These are phyloP conservation scores for Clavispora santaluciae DNA, from an alignment of 805 yeast species.

Conservation along the genomic window DNA sequence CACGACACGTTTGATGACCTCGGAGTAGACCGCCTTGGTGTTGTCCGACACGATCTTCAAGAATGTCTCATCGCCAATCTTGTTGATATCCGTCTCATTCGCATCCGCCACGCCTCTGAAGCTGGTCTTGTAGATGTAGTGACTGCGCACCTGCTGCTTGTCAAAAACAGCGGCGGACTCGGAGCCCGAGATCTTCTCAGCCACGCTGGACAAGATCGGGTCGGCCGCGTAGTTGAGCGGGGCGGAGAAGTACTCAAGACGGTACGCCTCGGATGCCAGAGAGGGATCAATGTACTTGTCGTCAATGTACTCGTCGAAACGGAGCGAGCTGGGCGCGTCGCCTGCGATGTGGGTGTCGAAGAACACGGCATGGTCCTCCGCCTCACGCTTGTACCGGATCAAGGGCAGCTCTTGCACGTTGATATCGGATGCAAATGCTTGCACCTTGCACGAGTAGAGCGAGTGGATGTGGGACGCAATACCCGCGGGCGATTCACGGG, in stretches of 20 bases:
- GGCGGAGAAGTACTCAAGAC: slow-evolving; percentile 78
- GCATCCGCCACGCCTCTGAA: slow-evolving; percentile 22
- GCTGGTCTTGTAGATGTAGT: slow-evolving; percentile 74
- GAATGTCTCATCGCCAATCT: slow-evolving; percentile 77
- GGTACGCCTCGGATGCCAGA: slow-evolving; percentile 41
- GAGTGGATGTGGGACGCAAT: slow-evolving; percentile 84
- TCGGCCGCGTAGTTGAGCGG: slow-evolving; percentile 45
- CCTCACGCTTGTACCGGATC: slow-evolving; percentile 75
- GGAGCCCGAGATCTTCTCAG: slow-evolving; percentile 24
- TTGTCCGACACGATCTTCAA: slow-evolving; percentile 70
- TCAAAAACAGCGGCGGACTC: slow-evolving; percentile 21
- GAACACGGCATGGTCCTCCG: slow-evolving; percentile 83
- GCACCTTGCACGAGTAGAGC: slow-evolving; percentile 86
- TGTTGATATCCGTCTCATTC: slow-evolving; percentile 48
- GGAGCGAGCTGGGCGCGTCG: slow-evolving; percentile 16
- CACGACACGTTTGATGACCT: slow-evolving; percentile 63
- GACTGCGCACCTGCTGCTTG: slow-evolving; percentile 56
- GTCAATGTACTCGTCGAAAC: slow-evolving; percentile 75
- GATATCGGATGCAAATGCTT: slow-evolving; percentile 61
- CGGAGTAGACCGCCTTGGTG: slow-evolving; percentile 73
- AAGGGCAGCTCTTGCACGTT: slow-evolving; percentile 49
- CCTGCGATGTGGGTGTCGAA: slow-evolving; percentile 69
- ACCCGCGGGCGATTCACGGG: slow-evolving; percentile 73
- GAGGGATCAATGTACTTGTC: slow-evolving; percentile 67
- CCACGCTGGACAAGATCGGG: slow-evolving; percentile 39